A percentile compares a stretch with the other conserved stretches of the same genome.
Evolutionary conservation across 140 eudicot genomes (phyloP).

Genomic region (Erigeron philadelphicus): DNA sequence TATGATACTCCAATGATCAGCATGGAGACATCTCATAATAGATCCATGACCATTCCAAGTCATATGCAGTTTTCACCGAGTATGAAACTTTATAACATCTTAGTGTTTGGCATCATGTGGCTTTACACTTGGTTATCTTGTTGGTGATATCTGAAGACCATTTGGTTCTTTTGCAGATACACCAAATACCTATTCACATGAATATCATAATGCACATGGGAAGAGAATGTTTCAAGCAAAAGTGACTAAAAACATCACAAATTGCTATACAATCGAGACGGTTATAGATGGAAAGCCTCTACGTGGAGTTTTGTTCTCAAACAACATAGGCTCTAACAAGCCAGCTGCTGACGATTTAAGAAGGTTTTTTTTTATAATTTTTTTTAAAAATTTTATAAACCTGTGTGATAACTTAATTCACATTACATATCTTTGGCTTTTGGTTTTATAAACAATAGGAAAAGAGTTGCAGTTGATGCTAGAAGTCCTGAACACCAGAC

Average conservation of each 20-base stretch:
- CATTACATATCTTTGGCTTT: constrained; percentile 5
- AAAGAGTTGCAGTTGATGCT: constrained; percentile 39
- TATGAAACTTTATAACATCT: constrained; percentile 25
- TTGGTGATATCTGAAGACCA: constrained; percentile 19
- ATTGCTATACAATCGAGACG: constrained; percentile 81
- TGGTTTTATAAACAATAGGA: constrained; percentile 36
- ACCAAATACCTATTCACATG: constrained; percentile 48
- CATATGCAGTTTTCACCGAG: constrained; percentile 42
- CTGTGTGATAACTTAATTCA: background rate
- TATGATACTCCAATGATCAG: constrained; percentile 37
- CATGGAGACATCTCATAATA: constrained; percentile 40
- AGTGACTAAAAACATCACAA: constrained; percentile 54
- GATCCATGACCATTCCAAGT: constrained; percentile 38
- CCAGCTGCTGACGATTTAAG: constrained; percentile 41
- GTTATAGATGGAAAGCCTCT: constrained; percentile 86
- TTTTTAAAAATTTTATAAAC: background rate
- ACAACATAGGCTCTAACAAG: constrained; percentile 33
- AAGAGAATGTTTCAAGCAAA: constrained; percentile 88
- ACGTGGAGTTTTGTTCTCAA: constrained; percentile 80
- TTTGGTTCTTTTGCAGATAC: constrained; percentile 35
- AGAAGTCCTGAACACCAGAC: constrained; percentile 47
- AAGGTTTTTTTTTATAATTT: constrained; percentile 27
- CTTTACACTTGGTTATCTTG: background rate
- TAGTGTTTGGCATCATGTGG: constrained; percentile 8
- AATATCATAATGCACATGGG: constrained; percentile 56